phyloP scores from a whole-genome alignment of 1,139 yeast species.

The Yamadazyma membranifaciens region DNA sequence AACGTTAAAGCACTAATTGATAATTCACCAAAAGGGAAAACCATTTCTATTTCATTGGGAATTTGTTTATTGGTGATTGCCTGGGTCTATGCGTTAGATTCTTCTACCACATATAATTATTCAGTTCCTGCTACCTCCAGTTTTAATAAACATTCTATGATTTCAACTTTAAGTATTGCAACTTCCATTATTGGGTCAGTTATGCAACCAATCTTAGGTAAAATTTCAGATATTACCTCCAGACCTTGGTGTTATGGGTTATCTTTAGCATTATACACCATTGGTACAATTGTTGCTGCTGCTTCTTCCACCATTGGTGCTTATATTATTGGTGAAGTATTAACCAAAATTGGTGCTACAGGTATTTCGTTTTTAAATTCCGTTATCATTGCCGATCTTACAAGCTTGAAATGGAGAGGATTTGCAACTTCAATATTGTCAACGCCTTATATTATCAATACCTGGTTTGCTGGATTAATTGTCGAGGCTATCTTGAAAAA shows the following conservation, averaged over 20 bases:
- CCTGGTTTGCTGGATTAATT: slow-evolving; percentile 32
- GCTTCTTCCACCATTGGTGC: slow-evolving; percentile 26
- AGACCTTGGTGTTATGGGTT: slow-evolving; percentile 25
- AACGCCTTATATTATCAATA: slow-evolving; percentile 27
- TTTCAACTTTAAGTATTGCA: slow-evolving; percentile 30
- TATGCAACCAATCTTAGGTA: slow-evolving; percentile 26
- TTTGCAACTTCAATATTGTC: slow-evolving; percentile 21
- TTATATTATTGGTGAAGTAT: slow-evolving; percentile 27
- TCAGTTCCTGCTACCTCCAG: slow-evolving; percentile 26
- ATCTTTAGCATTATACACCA: slow-evolving; percentile 19
- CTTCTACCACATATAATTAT: slow-evolving; percentile 33
- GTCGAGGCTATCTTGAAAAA: slow-evolving; percentile 21
- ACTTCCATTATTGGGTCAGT: slow-evolving; percentile 26
- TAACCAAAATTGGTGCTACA: slow-evolving; percentile 26
- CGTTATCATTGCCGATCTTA: slow-evolving; percentile 29
- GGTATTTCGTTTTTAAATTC: slow-evolving; percentile 18
- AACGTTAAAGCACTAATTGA: slow-evolving; percentile 12
- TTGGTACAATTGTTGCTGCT: slow-evolving; percentile 28
- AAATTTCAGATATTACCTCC: slow-evolving; percentile 28
- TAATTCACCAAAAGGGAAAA: slow-evolving; percentile 5
- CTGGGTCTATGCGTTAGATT: slow-evolving; percentile 34
- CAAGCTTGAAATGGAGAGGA: slow-evolving; percentile 32
- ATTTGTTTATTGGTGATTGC: slow-evolving; percentile 29
- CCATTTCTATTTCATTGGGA: slow-evolving; percentile 4
- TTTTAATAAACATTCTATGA: slow-evolving; percentile 28